phyloP scores from a whole-genome alignment of 768 basidiomycete genomes.

The Paxillus rubicundulus region DNA sequence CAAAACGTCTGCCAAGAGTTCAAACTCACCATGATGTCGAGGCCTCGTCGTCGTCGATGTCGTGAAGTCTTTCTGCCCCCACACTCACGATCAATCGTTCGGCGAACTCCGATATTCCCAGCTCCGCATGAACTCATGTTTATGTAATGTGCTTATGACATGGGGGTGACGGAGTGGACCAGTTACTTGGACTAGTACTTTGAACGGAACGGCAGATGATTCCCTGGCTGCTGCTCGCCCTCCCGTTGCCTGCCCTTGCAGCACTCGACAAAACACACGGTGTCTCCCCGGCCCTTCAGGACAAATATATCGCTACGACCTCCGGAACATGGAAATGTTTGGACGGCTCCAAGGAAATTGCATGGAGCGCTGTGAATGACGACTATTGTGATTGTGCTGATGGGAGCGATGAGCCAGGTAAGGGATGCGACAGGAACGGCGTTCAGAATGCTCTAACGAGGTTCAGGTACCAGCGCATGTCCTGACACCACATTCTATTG shows the following conservation, averaged over 20 bases:
- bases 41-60: constrained; percentile 30
- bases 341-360: constrained; percentile 74
- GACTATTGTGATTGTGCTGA: constrained; percentile 94
- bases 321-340: constrained; percentile 74
- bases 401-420: constrained; percentile 95
- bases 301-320: constrained; percentile 52
- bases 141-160: constrained; percentile 21
- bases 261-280: constrained; percentile 52
- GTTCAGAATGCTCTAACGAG: constrained; percentile 9
- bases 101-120: constrained; percentile 20
- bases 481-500: constrained; percentile 78
- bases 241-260: constrained; percentile 41
- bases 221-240: constrained; percentile 45
- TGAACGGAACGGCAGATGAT: constrained; percentile 36
- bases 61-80: constrained; percentile 2
- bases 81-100: background rate
- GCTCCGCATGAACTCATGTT: constrained; percentile 21
- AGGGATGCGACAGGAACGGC: constrained; percentile 7
- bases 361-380: constrained; percentile 84
- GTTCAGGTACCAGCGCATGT: constrained; percentile 81
- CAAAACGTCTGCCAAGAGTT: constrained; percentile 1
- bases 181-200: no score
- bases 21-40: constrained; percentile 28
- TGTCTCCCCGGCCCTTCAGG: constrained; percentile 50
- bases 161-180: background rate